Base-by-base conservation (phyloP, 805 yeast species). In the Ogataea pignaliae region DNA sequence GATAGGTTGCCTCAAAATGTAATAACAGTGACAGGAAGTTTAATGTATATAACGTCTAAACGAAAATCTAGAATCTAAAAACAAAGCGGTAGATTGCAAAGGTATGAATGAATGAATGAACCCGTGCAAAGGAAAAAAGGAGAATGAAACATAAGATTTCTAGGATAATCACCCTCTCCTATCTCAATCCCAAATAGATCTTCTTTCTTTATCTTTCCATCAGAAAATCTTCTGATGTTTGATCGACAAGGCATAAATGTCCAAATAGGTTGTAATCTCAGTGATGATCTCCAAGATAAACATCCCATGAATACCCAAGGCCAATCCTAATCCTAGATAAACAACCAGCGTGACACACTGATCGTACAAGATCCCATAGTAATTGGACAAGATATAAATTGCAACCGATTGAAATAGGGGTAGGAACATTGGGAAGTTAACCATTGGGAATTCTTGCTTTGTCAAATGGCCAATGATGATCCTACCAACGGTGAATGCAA, bases 401-500 rank as follows among this genome's bases (percentile, higher is more conserved):
- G 64, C 26, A 3, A 66, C 34, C 40, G 73, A 50, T 67, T 88
- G 81, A 17, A 65, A 49, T 21, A 70, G 5, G 54, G 97, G 85
- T 46, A 88, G 71, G 32, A 78, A 71, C 71, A 81, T 78, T 36
- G 95, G 86, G 29, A 85, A 72, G 40, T 88, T 85, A 51, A 76
- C 55, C 60, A 71, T 66, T 39, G 98, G 97, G 72, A 86, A 89
- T 12, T 69, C 65, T 62, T 86, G 95, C 40, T 75, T 67, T 1
- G 97, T 87, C 53, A 91, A 76, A 63, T 90, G 98, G 2, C 88
- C 90, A 44, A 84, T 72, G 56, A 90, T 90, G 50, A 90, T 88
- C 60, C 93, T 78, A 4, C 97, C 97, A n/a, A 91, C 97, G 3
- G 79, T 71, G 57, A 86, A 84, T 1, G 98, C 96, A 52, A 85